A percentile compares a stretch with the other conserved stretches of the same genome.
Conservation (phyloP, 148 eudicot genomes). For the Talinum fruticosum region DNA sequence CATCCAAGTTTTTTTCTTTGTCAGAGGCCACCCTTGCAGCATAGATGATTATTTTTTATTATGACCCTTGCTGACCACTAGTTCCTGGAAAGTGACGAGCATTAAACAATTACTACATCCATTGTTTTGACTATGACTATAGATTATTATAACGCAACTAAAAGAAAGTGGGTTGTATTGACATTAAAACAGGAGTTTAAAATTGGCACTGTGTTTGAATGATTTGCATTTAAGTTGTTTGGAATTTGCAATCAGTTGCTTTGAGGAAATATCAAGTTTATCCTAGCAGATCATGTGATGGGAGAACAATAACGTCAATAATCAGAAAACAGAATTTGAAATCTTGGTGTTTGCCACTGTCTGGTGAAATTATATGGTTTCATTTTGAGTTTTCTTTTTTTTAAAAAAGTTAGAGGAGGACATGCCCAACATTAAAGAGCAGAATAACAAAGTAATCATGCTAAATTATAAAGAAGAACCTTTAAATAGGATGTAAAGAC, state of each 20-base stretch:
- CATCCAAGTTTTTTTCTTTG: too few relatives aligned
- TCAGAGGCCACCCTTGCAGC: too few relatives aligned
- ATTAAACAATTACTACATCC: not conserved
- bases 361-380: too few relatives aligned
- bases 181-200: not conserved
- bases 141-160: not conserved
- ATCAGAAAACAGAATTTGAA: too few relatives aligned
- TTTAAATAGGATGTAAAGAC: not conserved
- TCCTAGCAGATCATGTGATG: not conserved
- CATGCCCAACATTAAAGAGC: not conserved
- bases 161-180: not conserved
- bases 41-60: too few relatives aligned
- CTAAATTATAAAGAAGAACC: not conserved
- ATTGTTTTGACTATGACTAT: not conserved
- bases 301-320: not conserved
- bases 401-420: not conserved
- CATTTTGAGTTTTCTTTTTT: too few relatives aligned
- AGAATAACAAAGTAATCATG: not conserved
- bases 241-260: not conserved
- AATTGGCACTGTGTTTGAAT: not conserved
- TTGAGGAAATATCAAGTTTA: not conserved
- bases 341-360: too few relatives aligned
- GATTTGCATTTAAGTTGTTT: not conserved
- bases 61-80: too few relatives aligned
- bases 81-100: not conserved